These are phyloP conservation scores for Trametopsis cervina DNA, from an alignment of 768 basidiomycete genomes.

Conservation along the genomic window DNA sequence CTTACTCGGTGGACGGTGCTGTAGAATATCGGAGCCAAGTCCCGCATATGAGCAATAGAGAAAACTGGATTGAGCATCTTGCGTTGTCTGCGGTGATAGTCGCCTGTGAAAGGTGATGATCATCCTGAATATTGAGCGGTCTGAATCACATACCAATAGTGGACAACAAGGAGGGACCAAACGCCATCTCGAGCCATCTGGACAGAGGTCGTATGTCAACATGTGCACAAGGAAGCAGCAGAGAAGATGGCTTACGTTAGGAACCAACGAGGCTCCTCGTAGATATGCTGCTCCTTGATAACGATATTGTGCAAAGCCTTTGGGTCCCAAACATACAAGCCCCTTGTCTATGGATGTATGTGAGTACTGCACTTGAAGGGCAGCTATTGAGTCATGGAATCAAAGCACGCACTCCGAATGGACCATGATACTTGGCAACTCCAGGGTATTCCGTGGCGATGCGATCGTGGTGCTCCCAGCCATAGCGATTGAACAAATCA, in stretches of 20 bases:
- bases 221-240: not conserved
- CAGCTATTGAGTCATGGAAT: not conserved
- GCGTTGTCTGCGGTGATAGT: conserved; percentile 10
- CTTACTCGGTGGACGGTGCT: conserved; percentile 10
- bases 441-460: not conserved
- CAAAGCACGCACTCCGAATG: conserved; percentile 3
- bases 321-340: conserved; percentile 21
- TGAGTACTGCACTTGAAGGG: not conserved
- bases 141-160: conserved; percentile 4
- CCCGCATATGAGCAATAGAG: conserved; percentile 15
- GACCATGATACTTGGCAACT: conserved; percentile 7
- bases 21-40: conserved; percentile 16
- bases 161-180: conserved; percentile 7
- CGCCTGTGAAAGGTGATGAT: conserved; percentile 2
- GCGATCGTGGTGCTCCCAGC: conserved; percentile 5
- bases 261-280: conserved; percentile 17
- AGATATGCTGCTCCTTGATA: conserved; percentile 20
- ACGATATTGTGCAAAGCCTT: conserved; percentile 18
- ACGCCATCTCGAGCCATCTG: not conserved
- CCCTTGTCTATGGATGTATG: conserved; percentile 11
- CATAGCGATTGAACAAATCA: conserved; percentile 7
- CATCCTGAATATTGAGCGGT: no score
- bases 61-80: conserved; percentile 15
- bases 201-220: not conserved
- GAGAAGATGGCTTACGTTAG: conserved; percentile 2